A percentile compares a stretch with the other conserved stretches of the same genome.
Conservation (phyloP, 177 flowering plant species). For the Tripterygium wilfordii region DNA sequence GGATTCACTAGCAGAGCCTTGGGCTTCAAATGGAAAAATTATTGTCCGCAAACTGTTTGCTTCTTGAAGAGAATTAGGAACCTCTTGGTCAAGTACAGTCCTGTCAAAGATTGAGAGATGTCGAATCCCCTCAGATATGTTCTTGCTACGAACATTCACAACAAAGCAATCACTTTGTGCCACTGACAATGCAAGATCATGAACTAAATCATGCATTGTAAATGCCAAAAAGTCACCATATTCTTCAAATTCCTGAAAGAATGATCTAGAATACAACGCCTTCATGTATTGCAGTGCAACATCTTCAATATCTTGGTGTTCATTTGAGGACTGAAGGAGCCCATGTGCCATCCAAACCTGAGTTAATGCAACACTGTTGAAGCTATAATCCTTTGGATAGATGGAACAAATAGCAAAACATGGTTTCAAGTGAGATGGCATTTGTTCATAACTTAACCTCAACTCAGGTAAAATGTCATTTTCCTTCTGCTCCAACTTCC, state of each 20-base stretch:
- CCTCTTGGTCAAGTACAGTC: background rate
- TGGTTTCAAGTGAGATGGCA: background rate
- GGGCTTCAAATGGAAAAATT: too few species aligned
- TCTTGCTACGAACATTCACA: background rate
- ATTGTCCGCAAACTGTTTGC: too few species aligned
- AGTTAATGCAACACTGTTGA: background rate
- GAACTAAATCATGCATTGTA: conserved; percentile 12
- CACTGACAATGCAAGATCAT: conserved; percentile 9
- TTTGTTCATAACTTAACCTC: background rate
- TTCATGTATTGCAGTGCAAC: conserved; percentile 1
- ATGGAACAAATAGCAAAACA: background rate
- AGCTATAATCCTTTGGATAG: background rate
- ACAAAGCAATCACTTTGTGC: background rate
- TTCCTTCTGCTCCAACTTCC: background rate
- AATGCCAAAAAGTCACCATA: fast-evolving
- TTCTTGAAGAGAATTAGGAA: too few species aligned
- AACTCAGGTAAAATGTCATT: background rate
- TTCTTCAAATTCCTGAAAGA: conserved; percentile 4
- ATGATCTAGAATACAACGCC: background rate
- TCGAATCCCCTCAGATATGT: background rate
- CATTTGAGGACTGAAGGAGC: background rate
- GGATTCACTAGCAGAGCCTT: background rate
- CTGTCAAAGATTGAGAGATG: background rate
- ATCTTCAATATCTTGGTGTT: background rate
- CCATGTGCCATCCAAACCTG: background rate